These are phyloP conservation scores for Aspergillus olivimuriae DNA, from an alignment of 495 filamentous ascomycete species.

Conservation along the genomic window DNA sequence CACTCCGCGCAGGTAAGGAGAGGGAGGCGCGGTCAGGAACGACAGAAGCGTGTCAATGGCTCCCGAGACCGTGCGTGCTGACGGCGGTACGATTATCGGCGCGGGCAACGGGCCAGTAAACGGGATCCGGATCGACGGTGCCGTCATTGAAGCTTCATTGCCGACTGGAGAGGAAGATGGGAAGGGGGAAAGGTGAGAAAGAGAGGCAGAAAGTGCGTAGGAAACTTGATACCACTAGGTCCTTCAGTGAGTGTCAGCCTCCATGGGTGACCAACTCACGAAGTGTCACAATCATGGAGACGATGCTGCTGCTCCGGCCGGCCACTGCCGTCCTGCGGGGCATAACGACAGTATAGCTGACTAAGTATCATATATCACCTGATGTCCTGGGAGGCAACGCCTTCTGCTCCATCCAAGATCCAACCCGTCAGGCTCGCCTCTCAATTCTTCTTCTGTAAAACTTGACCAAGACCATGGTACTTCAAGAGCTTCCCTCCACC, in stretches of 20 bases:
- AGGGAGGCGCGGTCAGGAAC: constrained; percentile 61
- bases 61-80: constrained; percentile 60
- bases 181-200: not conserved
- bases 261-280: no score
- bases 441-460: no score
- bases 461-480: no score
- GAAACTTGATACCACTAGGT: no score
- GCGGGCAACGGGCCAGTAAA: constrained; percentile 81
- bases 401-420: no score
- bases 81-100: constrained; percentile 64
- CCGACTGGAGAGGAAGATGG: constrained; percentile 1
- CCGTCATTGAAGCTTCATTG: constrained; percentile 49
- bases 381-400: constrained; percentile 1
- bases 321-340: no score
- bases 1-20: constrained; percentile 39
- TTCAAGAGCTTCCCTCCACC: no score
- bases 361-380: not conserved
- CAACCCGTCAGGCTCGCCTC: no score
- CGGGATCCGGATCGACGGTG: constrained; percentile 77
- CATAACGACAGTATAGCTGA: not conserved
- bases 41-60: constrained; percentile 67
- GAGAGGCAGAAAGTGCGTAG: not conserved
- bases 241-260: no score
- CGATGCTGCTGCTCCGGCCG: no score
- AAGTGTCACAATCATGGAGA: no score